These are phyloP conservation scores for Lactarius sp. DNA, from an alignment of 768 basidiomycete genomes.

Conservation along the genomic window DNA sequence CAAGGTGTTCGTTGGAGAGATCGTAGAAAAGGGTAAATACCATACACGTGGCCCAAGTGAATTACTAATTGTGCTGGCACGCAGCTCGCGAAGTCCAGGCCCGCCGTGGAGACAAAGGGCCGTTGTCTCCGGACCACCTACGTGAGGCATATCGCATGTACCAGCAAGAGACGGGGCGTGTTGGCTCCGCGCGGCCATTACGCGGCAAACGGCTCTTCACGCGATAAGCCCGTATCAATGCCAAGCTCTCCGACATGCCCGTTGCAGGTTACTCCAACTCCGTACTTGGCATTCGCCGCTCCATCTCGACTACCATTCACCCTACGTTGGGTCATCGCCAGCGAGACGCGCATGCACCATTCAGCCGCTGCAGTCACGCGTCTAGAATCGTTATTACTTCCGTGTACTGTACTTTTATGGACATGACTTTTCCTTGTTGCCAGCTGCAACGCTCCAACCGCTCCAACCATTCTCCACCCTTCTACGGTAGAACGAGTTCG, in stretches of 20 bases:
- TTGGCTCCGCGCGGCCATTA: conserved; percentile 71
- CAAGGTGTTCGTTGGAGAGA: conserved; percentile 91
- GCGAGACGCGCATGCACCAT: background rate
- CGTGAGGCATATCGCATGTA: conserved; percentile 86
- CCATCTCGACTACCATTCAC: background rate
- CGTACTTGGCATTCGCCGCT: background rate
- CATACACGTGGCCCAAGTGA: no score
- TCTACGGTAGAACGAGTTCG: background rate
- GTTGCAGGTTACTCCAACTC: background rate
- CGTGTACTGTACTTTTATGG: conserved; percentile 14
- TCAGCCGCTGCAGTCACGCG: background rate
- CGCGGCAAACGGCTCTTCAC: conserved; percentile 65
- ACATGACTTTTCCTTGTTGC: background rate
- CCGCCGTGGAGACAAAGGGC: conserved; percentile 66
- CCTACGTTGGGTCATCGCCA: background rate
- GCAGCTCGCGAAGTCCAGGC: conserved; percentile 73
- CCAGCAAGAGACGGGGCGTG: conserved; percentile 72
- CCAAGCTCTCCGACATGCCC: background rate
- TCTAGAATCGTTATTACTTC: background rate
- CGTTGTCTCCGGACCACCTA: conserved; percentile 82
- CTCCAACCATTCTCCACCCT: background rate
- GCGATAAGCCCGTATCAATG: conserved; percentile 17
- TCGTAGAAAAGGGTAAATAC: conserved; percentile 73
- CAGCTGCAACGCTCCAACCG: background rate
- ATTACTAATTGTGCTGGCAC: background rate